phyloP scores from a whole-genome alignment of 2,329 filamentous ascomycete species.

The Madurella fahalii region DNA sequence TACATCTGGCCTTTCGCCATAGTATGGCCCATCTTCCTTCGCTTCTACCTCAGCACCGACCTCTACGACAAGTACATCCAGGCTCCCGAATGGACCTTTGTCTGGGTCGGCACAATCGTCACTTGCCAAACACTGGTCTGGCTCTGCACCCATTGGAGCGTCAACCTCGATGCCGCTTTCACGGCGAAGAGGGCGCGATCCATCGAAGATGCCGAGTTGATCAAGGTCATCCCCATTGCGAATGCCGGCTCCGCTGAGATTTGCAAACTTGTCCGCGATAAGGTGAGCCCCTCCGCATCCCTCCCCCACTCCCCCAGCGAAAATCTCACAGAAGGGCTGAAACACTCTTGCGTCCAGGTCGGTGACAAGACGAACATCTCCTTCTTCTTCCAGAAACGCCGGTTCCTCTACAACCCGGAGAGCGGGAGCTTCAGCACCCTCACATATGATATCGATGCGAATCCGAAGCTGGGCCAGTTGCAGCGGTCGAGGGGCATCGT shows the following conservation, averaged over 20 bases:
- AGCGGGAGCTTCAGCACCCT: constrained; percentile 76
- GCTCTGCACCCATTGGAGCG: constrained; percentile 97
- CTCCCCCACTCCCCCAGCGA: neutral
- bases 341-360: constrained; percentile 38
- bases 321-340: neutral
- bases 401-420: constrained; percentile 77
- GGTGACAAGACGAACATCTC: constrained; percentile 73
- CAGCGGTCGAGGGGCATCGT: constrained; percentile 75
- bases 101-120: constrained; percentile 85
- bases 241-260: constrained; percentile 91
- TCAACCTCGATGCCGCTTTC: constrained; percentile 77
- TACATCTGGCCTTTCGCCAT: constrained; percentile 93
- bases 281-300: constrained; percentile 38
- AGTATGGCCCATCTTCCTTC: constrained; percentile 86
- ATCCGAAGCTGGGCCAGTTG: constrained; percentile 72
- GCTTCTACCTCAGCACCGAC: constrained; percentile 76
- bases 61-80: constrained; percentile 89
- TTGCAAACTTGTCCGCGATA: constrained; percentile 73
- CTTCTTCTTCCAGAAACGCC: constrained; percentile 96
- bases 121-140: constrained; percentile 84
- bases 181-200: constrained; percentile 68
- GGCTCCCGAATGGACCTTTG: constrained; percentile 96
- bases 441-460: constrained; percentile 76
- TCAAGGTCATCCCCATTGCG: constrained; percentile 86
- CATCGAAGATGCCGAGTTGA: constrained; percentile 71